These are phyloP conservation scores for Termitomyces sp. DNA, from an alignment of 768 basidiomycete genomes.

Conservation along the genomic window DNA sequence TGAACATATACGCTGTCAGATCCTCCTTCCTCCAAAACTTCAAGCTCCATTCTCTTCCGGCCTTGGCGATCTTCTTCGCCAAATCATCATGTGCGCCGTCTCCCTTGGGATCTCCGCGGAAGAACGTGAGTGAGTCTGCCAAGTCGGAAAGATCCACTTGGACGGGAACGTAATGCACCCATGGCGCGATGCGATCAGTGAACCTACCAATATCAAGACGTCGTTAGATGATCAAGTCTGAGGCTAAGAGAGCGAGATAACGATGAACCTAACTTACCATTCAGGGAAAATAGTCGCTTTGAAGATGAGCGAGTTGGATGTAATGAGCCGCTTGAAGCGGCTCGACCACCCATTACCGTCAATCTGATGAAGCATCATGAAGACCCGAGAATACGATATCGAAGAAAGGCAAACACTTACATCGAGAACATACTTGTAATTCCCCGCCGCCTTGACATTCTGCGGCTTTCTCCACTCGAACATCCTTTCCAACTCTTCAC, in stretches of 20 bases:
- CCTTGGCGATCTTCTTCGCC: slow-evolving; percentile 51
- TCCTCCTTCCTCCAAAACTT: slow-evolving; percentile 60
- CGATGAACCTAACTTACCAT: slow-evolving; percentile 36
- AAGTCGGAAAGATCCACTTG: slow-evolving; percentile 62
- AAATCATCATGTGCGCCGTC: slow-evolving; percentile 54
- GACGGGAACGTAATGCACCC: slow-evolving; percentile 74
- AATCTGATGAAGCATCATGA: slow-evolving; percentile 26
- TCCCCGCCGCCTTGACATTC: slow-evolving; percentile 36
- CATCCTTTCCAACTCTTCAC: slow-evolving; percentile 36
- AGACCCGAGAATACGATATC: not conserved
- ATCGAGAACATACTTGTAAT: slow-evolving; percentile 59
- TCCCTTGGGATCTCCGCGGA: slow-evolving; percentile 55
- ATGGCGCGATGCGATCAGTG: slow-evolving; percentile 50
- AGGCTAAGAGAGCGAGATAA: not conserved
- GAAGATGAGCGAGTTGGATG: slow-evolving; percentile 55
- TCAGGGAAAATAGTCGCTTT: slow-evolving; percentile 66
- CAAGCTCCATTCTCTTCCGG: slow-evolving; percentile 56
- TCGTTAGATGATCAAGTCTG: not conserved
- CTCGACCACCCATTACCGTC: slow-evolving; percentile 64
- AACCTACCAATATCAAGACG: slow-evolving; percentile 32
- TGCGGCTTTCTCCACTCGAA: slow-evolving; percentile 47
- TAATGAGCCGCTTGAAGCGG: slow-evolving; percentile 59
- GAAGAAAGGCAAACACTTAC: slow-evolving; percentile 29
- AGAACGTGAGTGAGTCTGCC: slow-evolving; percentile 70
- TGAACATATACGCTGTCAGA: slow-evolving; percentile 53